Conservation (phyloP, 345 rosid species). For the Arabidopsis arenosa region DNA sequence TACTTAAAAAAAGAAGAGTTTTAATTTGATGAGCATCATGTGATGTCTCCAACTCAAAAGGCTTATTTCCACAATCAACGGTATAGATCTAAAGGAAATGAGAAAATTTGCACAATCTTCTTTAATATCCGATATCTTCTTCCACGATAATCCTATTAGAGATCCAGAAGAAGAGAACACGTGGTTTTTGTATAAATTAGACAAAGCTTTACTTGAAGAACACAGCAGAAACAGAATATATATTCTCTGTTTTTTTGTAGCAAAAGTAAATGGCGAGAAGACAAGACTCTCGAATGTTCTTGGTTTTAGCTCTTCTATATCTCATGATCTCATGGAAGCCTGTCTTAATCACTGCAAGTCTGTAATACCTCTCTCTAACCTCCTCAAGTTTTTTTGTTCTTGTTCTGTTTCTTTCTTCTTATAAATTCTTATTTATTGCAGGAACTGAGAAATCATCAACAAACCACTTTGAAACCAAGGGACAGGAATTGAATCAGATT, state of each 20-base stretch:
- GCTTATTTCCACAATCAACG: constrained; percentile 44
- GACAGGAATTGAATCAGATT: constrained; percentile 2
- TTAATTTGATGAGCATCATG: constrained; percentile 33
- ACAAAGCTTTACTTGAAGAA: constrained; percentile 11
- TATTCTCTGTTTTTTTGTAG: constrained; percentile 4
- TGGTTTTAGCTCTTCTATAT: constrained; percentile 28
- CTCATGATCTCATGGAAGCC: constrained; percentile 21
- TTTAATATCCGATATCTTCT: constrained; percentile 35
- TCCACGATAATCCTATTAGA: constrained; percentile 32
- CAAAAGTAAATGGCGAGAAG: constrained; percentile 38
- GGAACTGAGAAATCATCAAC: constrained; percentile 6
- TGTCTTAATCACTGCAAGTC: constrained; percentile 32
- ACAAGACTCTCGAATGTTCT: constrained; percentile 20
- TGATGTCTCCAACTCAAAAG: constrained; percentile 48
- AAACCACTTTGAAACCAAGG: constrained; percentile 9
- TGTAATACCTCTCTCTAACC: constrained; percentile 29
- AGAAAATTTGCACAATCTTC: constrained; percentile 22
- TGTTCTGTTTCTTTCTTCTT: constrained; percentile 22
- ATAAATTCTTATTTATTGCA: constrained; percentile 14
- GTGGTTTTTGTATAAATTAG: constrained; percentile 1
- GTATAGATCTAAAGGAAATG: constrained; percentile 36
- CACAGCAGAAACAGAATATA: constrained; percentile 23
- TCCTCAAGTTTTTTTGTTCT: constrained; percentile 19
- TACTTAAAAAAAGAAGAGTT: constrained; percentile 14
- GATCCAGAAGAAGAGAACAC: constrained; percentile 20